Conservation (phyloP, 768 basidiomycete species). For the Lepiota subincarnata region DNA sequence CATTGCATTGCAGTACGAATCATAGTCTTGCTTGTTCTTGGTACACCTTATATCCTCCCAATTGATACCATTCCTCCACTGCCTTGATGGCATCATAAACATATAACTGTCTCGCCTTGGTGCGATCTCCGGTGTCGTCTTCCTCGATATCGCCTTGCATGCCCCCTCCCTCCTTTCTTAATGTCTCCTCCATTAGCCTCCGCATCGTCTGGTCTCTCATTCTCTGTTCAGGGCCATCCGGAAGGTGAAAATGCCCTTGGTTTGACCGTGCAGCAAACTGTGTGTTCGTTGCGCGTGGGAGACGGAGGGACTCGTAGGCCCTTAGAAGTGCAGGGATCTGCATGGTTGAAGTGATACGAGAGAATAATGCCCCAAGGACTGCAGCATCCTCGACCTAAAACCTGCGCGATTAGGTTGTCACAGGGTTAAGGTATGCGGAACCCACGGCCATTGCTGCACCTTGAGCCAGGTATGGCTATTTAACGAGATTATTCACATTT, state of each 20-base stretch:
- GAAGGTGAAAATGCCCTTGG: conserved; percentile 52
- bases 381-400: conserved; percentile 47
- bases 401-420: neutral
- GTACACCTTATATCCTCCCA: neutral
- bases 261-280: conserved; percentile 49
- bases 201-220: conserved; percentile 50
- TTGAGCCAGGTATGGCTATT: conserved; percentile 50
- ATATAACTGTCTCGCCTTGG: conserved; percentile 43
- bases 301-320: conserved; percentile 54
- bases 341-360: conserved; percentile 34
- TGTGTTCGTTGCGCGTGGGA: conserved; percentile 42
- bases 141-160: conserved; percentile 9
- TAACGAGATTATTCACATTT: neutral
- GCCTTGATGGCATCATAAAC: conserved; percentile 52
- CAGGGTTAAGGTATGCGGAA: neutral
- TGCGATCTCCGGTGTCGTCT: conserved; percentile 50
- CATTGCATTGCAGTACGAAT: neutral
- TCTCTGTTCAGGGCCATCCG: conserved; percentile 54
- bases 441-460: conserved; percentile 52
- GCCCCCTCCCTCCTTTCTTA: conserved; percentile 21
- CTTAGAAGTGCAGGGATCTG: conserved; percentile 47
- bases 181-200: conserved; percentile 38
- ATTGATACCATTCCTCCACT: conserved; percentile 44
- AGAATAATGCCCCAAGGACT: conserved; percentile 48
- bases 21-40: neutral